These are phyloP conservation scores for Sclerotinia minor DNA, from an alignment of 2,329 filamentous ascomycete genomes.

Conservation along the genomic window DNA sequence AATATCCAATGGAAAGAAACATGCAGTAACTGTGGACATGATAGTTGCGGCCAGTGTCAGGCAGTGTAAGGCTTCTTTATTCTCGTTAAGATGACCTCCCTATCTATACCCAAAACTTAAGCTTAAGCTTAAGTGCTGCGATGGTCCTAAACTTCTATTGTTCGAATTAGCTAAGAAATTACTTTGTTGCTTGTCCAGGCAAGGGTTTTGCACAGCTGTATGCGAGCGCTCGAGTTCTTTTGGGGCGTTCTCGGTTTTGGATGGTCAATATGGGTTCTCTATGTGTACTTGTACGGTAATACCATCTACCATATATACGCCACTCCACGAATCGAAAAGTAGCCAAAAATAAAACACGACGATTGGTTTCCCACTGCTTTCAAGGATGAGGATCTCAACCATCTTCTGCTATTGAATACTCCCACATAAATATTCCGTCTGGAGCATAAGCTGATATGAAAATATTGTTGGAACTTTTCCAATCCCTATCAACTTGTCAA, in stretches of 20 bases:
- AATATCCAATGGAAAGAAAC: conserved; percentile 19
- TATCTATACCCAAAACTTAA: not conserved
- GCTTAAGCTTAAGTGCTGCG: not conserved
- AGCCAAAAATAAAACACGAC: not conserved
- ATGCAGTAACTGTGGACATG: conserved; percentile 21
- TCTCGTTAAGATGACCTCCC: not conserved
- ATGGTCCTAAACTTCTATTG: not conserved
- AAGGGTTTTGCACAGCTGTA: not conserved
- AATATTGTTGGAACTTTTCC: no score
- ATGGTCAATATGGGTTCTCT: not conserved
- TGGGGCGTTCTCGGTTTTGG: not conserved
- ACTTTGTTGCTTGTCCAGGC: not conserved
- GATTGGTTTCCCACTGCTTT: not conserved
- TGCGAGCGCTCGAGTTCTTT: not conserved
- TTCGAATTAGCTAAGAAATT: not conserved
- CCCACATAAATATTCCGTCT: not conserved
- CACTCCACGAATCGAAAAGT: not conserved
- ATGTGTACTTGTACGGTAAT: not conserved
- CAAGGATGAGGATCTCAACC: not conserved
- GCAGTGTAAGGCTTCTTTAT: conserved; percentile 19
- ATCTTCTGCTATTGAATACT: not conserved
- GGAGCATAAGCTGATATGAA: not conserved
- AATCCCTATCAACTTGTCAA: not conserved
- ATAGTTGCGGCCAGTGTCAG: conserved; percentile 20
- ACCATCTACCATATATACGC: not conserved